Base-by-base conservation (phyloP, 2,329 filamentous ascomycete species). In the Aspergillus luchuensis region DNA sequence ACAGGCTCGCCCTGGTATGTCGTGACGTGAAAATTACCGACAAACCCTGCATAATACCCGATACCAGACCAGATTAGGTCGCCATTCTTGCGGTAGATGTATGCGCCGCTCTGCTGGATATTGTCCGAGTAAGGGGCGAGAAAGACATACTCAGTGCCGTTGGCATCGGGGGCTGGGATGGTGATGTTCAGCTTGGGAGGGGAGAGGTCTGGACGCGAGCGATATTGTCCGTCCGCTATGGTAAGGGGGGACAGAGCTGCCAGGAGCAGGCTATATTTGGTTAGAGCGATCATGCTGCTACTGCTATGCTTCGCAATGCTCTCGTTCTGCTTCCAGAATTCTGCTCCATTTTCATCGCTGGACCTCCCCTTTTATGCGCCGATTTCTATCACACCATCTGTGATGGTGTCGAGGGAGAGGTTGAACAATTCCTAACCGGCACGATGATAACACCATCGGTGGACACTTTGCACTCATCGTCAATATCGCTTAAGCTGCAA, bases 51-150 rank as follows among this genome's bases (percentile, higher is more conserved):
- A 64, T 80, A 84, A 66, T 81, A 80, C 4, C 78, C 79, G 57
- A 83, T 83, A 2, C 84, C 82, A 0, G 84, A 86, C 84, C 84
- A 87, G 21, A 87, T 75, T 0, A 87, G 74, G 53, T 85, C 82
- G 1, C 84, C 84, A 33, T 83, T 72, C 64, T 84, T 79, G 5
- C 78, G 77, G 64, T 85, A 81, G 64, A 87, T 86, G 67, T 86
- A 87, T 0, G 84, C 81, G 0, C 76, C 82, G 1, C 82, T 77
- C 69, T 86, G 84, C 5, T 79, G 77, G 2, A 83, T 82, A 0
- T 69, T 66, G 30, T 71, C 69, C 36, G 65, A 64, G 36, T 67
- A 78, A 0, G 75, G 76, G 2, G 76, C 72, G 5, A 79, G 62
- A 47, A 79, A 79, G 23, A 79, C 66, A 54, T 74, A 78, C 6